A percentile compares a stretch with the other conserved stretches of the same genome.
phyloP scores from a whole-genome alignment of 352 stramenopile species.

The Phytophthora sansomeana region DNA sequence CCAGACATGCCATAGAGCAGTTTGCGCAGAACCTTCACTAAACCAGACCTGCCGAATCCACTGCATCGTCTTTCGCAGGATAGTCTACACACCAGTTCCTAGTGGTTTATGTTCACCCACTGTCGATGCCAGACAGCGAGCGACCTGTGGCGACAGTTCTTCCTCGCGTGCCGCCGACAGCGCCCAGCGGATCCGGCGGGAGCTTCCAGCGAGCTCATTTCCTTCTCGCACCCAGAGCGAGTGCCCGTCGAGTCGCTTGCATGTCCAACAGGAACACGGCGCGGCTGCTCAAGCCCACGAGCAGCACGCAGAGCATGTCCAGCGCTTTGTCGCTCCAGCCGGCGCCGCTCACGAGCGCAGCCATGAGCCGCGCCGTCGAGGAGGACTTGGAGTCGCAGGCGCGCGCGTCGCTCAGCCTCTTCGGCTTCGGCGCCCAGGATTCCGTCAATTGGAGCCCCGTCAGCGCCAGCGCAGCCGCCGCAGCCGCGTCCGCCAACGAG shows the following conservation, averaged over 20 bases:
- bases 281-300: constrained; percentile 42
- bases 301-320: constrained; percentile 52
- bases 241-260: neutral
- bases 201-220: constrained; percentile 10
- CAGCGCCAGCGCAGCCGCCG: constrained; percentile 34
- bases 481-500: constrained; percentile 26
- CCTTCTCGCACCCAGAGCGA: neutral
- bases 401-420: constrained; percentile 70
- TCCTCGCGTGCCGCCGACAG: constrained; percentile 10
- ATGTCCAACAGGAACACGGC: constrained; percentile 34
- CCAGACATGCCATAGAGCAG: neutral
- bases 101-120: neutral
- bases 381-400: constrained; percentile 73
- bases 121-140: neutral
- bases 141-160: constrained; percentile 1
- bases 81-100: neutral
- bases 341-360: constrained; percentile 37
- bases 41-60: neutral
- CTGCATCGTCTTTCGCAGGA: neutral
- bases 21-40: neutral
- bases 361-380: constrained; percentile 43
- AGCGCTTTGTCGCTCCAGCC: constrained; percentile 53
- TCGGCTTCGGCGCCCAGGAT: constrained; percentile 68
- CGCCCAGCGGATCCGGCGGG: neutral
- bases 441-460: constrained; percentile 73